These are phyloP conservation scores for Tolypocladium paradoxum DNA, from an alignment of 2,329 filamentous ascomycete genomes.

Conservation along the genomic window DNA sequence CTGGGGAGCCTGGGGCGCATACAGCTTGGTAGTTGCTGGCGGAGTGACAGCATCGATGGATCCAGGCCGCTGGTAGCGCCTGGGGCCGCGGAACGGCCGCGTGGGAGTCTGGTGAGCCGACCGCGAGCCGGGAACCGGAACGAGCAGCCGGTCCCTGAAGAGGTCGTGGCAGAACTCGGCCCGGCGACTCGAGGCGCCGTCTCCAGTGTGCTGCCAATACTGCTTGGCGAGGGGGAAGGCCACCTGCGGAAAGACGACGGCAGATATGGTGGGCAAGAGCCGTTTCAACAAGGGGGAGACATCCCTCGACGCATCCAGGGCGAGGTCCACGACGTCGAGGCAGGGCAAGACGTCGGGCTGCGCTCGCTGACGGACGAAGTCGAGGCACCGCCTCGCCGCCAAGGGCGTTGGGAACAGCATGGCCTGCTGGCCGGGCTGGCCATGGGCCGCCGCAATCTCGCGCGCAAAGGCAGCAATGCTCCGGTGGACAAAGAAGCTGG, in stretches of 20 bases:
- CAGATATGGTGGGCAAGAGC: constrained; percentile 51
- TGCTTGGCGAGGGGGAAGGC: constrained; percentile 70
- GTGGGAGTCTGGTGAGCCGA: constrained; percentile 15
- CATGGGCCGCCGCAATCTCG: constrained; percentile 56
- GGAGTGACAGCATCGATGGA: constrained; percentile 25
- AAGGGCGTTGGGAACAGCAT: constrained; percentile 72
- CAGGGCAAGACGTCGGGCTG: constrained; percentile 36
- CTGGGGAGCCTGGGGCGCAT: constrained; percentile 11
- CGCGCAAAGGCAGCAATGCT: constrained; percentile 63
- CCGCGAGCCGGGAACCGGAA: constrained; percentile 16
- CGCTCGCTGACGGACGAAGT: constrained; percentile 57
- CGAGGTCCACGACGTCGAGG: constrained; percentile 50
- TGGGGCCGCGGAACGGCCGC: constrained; percentile 57
- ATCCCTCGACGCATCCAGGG: constrained; percentile 44
- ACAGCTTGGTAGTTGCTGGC: constrained; percentile 9
- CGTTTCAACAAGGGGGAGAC: constrained; percentile 39
- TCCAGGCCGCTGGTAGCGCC: constrained; percentile 59
- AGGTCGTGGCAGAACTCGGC: constrained; percentile 80
- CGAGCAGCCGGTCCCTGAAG: constrained; percentile 55
- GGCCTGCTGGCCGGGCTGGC: constrained; percentile 51
- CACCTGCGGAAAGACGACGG: constrained; percentile 59
- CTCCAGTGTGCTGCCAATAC: constrained; percentile 95
- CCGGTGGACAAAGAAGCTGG: constrained; percentile 87
- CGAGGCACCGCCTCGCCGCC: constrained; percentile 60
- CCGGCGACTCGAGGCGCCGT: constrained; percentile 81